phyloP scores from a whole-genome alignment of 2,329 filamentous ascomycete species.

The Tolypocladium inflatum region DNA sequence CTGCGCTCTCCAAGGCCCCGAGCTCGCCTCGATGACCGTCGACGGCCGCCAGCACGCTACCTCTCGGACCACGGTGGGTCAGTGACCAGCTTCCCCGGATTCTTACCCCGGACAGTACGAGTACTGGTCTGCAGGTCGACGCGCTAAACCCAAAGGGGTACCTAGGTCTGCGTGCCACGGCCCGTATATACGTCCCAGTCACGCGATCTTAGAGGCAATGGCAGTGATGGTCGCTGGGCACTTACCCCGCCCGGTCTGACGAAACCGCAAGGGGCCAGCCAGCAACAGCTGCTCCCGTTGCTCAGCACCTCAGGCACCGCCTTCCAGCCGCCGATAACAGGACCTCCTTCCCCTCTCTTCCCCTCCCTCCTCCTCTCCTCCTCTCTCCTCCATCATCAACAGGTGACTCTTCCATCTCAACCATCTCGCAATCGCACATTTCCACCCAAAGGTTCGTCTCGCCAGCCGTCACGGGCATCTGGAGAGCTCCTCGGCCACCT shows the following conservation, averaged over 20 bases:
- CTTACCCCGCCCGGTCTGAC: constrained; percentile 36
- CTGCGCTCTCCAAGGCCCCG: background rate
- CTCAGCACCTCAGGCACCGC: constrained; percentile 8
- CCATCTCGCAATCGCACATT: constrained; percentile 13
- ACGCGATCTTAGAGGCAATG: constrained; percentile 9
- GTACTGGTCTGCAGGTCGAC: constrained; percentile 6
- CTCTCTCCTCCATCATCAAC: constrained; percentile 15
- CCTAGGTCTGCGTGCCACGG: background rate
- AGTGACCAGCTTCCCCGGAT: constrained; percentile 15
- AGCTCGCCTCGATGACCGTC: background rate
- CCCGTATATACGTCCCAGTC: constrained; percentile 3
- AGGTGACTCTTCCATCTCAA: background rate
- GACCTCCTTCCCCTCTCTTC: constrained; percentile 17
- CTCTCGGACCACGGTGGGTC: constrained; percentile 5
- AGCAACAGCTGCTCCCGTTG: background rate
- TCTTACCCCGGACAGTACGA: constrained; percentile 11
- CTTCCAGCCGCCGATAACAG: constrained; percentile 19
- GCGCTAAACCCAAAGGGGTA: constrained; percentile 2
- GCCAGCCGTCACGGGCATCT: background rate
- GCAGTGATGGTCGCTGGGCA: constrained; percentile 6
- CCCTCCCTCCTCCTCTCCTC: constrained; percentile 13
- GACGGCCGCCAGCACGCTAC: background rate
- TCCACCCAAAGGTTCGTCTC: constrained; percentile 9
- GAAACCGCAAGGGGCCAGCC: constrained; percentile 20
- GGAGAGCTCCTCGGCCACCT: background rate